A percentile compares a stretch with the other conserved stretches of the same genome.
Conservation (phyloP, 1,284 basidiomycete genomes). For the Leccinum pachyderme region DNA sequence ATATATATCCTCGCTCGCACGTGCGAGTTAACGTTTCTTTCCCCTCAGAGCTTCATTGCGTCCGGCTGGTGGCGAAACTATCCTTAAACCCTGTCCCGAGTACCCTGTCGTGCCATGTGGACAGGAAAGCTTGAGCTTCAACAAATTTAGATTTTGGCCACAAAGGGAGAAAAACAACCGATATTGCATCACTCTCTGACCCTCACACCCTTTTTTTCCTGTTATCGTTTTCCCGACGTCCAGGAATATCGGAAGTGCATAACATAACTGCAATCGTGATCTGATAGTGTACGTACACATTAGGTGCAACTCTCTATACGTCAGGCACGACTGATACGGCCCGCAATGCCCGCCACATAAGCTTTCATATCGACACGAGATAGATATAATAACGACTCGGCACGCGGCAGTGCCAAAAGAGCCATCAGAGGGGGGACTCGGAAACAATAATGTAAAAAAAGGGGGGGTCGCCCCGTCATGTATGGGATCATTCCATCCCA, state of each 20-base stretch:
- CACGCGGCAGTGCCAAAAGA: background rate
- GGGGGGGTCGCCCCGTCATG: background rate
- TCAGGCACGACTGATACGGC: slow-evolving; percentile 21
- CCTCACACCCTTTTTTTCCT: background rate
- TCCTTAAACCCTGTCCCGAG: background rate
- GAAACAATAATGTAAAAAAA: background rate
- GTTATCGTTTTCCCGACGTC: background rate
- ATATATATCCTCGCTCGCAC: background rate
- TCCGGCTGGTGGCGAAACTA: background rate
- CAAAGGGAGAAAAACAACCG: background rate
- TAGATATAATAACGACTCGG: background rate
- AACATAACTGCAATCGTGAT: slow-evolving; percentile 1
- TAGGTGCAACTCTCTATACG: slow-evolving; percentile 5
- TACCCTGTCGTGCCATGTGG: background rate
- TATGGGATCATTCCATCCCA: background rate
- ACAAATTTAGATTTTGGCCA: background rate
- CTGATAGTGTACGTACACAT: background rate
- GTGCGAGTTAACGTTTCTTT: background rate
- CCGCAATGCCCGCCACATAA: background rate
- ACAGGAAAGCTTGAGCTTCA: background rate
- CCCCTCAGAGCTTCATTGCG: background rate
- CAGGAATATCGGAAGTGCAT: slow-evolving; percentile 3
- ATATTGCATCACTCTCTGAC: background rate
- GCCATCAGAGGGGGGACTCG: background rate
- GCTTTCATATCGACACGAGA: background rate